Evolutionary conservation across 2,329 filamentous ascomycete genomes (phyloP).

Genomic region (Penicillium concentricum): DNA sequence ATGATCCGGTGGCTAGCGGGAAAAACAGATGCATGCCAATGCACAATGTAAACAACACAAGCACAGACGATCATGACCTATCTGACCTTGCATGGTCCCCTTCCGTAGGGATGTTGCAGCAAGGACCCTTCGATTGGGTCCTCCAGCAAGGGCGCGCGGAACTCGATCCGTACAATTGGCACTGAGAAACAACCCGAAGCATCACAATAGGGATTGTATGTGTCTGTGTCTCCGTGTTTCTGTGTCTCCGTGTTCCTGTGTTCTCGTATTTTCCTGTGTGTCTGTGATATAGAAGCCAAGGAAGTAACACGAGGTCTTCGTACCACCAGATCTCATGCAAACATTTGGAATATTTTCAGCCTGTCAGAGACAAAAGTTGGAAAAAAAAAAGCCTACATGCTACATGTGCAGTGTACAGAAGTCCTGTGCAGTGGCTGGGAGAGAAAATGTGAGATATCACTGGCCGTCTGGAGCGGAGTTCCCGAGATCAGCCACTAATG

Average conservation of each 20-base stretch:
- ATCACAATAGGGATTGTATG: background rate
- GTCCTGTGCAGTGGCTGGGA: conserved; percentile 13
- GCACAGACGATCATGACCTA: conserved; percentile 38
- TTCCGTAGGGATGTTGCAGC: conserved; percentile 35
- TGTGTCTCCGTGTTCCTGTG: background rate
- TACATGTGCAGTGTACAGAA: background rate
- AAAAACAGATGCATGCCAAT: conserved; percentile 37
- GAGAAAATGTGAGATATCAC: conserved; percentile 31
- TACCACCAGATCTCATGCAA: background rate
- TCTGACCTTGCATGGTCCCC: conserved; percentile 41
- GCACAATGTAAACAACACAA: conserved; percentile 39
- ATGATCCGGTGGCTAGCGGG: conserved; percentile 31
- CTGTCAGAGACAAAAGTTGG: background rate
- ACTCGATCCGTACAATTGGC: conserved; percentile 13
- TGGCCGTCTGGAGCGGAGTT: background rate
- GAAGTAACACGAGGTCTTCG: background rate
- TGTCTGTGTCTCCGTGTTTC: background rate
- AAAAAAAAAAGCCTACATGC: background rate
- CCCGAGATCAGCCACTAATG: conserved; percentile 17
- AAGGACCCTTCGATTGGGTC: conserved; percentile 29
- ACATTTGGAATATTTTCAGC: background rate
- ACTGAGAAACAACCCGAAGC: background rate
- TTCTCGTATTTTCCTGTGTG: background rate
- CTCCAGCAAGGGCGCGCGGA: conserved; percentile 33
- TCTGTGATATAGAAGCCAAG: background rate